Evolutionary conservation across 2,329 filamentous ascomycete genomes (phyloP), one percentile per base, ranked within the genome.

Genomic region (Hymenoscyphus scutula): DNA sequence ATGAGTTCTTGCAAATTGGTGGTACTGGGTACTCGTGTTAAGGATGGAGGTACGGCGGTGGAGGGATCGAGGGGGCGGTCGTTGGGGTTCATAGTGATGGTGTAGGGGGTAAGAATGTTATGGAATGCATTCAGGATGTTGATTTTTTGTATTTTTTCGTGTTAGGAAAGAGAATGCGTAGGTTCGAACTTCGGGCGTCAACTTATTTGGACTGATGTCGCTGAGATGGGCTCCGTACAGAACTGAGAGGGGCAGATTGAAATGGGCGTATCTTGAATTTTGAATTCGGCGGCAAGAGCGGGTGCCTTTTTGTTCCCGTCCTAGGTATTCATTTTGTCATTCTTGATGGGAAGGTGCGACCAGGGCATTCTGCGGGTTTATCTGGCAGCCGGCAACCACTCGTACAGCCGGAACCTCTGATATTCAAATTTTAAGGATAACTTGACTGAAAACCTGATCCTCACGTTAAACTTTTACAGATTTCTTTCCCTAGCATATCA

Each of bases 31-130:
- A 54, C 51, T 54, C 51, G 51, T n/a, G 13, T 30, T 29, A 54
- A 25, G 5, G 51, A 54, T n/a, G 19, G 29, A 54, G 51, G 27
- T 13, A n/a, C 2, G 6, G 15, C 3, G 25, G 27, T 23, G 25
- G 51, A 54, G 51, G 23, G 10, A 48, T 48, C 41, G 41, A 48
- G 3, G 41, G 41, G 41, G n/a, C 41, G 15, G 15, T 54, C 51
- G 25, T 27, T 54, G 51, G 51, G 13, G 10, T 54, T 57, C 59
- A 61, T 61, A 41, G 19, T 61, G 53, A 41, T 57, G 48, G 45
- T 48, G 30, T 27, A 57, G 25, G 3, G 34, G 10, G 5, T 53
- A 53, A 30, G 45, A 37, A 29, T 53, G 58, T 25, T 25, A 54
- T 8, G 11, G 23, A 29, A 54, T 54, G 51, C 51, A 54, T 54